Conservation (phyloP, 768 basidiomycete species). For the Trametes punicea region DNA sequence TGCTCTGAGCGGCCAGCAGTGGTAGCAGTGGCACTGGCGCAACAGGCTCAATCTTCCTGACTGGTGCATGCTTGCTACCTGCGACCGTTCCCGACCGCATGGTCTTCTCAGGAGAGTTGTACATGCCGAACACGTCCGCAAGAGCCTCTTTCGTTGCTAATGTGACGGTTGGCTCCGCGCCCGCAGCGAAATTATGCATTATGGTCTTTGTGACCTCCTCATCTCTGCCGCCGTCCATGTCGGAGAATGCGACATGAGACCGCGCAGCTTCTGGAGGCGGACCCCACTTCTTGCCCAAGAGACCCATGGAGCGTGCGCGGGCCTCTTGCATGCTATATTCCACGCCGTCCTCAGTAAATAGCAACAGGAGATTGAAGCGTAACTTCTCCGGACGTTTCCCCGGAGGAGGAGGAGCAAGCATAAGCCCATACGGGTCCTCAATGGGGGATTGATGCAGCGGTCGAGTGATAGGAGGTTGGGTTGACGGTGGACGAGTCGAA, state of each 20-base stretch:
- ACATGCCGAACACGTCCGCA: conserved; percentile 93
- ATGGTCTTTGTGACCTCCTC: conserved; percentile 26
- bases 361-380: conserved; percentile 61
- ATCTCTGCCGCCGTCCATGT: conserved; percentile 41
- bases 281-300: conserved; percentile 84
- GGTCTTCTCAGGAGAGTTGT: conserved; percentile 85
- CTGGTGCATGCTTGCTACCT: conserved; percentile 72
- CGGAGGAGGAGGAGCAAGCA: conserved; percentile 66
- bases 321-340: conserved; percentile 89
- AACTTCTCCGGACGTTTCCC: conserved; percentile 72
- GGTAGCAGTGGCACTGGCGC: conserved; percentile 29
- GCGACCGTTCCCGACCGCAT: conserved; percentile 43
- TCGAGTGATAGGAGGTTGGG: conserved; percentile 20
- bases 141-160: conserved; percentile 97
- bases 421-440: conserved; percentile 58
- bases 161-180: conserved; percentile 81
- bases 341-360: conserved; percentile 71
- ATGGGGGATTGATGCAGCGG: background rate
- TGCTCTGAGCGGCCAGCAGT: conserved; percentile 17
- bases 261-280: conserved; percentile 47
- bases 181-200: conserved; percentile 41
- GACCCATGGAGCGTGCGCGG: conserved; percentile 75
- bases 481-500: conserved; percentile 39
- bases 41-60: conserved; percentile 63
- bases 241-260: conserved; percentile 54